These are phyloP conservation scores for Themeda triandra DNA, from an alignment of 176 grass and related monocot genomes.

Conservation along the genomic window DNA sequence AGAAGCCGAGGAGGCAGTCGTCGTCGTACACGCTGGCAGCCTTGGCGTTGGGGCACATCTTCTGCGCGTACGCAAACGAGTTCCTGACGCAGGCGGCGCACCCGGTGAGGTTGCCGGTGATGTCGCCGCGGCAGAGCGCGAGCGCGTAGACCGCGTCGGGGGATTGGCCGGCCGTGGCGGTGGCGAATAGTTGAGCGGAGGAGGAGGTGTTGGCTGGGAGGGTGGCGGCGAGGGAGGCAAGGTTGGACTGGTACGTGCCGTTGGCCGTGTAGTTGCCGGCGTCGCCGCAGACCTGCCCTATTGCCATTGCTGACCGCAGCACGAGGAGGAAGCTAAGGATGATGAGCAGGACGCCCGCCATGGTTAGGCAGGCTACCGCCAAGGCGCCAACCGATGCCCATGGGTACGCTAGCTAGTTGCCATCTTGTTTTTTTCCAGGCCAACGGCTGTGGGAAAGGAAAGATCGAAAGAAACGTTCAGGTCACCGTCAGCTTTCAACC, in stretches of 20 bases:
- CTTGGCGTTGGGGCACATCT: neutral
- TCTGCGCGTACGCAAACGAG: neutral
- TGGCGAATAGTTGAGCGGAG: conserved; percentile 17
- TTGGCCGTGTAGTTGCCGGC: conserved; percentile 24
- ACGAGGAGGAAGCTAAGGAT: neutral
- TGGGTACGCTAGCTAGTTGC: no score
- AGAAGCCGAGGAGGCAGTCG: conserved; percentile 16
- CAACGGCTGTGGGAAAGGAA: no score
- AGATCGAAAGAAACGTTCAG: no score
- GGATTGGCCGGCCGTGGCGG: neutral
- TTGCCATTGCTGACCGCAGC: neutral
- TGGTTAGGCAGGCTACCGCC: neutral
- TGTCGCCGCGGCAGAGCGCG: conserved; percentile 42
- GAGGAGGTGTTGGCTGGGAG: neutral
- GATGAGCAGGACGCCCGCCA: neutral
- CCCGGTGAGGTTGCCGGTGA: neutral
- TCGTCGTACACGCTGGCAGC: conserved; percentile 6
- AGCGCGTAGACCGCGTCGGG: conserved; percentile 24
- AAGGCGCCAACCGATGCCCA: neutral
- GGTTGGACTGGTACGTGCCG: conserved; percentile 8
- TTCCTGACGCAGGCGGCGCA: neutral
- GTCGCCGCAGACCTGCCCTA: neutral
- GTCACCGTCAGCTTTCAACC: no score
- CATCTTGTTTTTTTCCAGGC: neutral
- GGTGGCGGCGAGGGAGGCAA: neutral